Evolutionary conservation across 306 rosid genomes (phyloP), one percentile per base, ranked within the genome.

Genomic region (Gastrolobium villosum): DNA sequence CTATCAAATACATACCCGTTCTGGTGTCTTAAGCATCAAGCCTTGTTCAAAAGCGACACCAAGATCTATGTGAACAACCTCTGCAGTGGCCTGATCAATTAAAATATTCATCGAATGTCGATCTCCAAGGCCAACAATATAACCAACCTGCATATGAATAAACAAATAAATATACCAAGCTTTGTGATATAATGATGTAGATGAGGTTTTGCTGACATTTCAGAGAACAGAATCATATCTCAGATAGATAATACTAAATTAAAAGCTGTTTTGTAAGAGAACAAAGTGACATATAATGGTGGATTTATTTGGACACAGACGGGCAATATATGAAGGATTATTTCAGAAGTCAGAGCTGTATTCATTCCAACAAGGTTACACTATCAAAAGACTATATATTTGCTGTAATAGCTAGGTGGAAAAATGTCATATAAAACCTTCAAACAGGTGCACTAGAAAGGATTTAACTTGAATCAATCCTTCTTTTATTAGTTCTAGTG

Each of bases 21-120:
- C 99, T 49, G 99, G 97, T 36, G 99, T 94, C 90, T 94, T 94
- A 10, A 92, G 97, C 97, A 94, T 94, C 89, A 92, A 89, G 68
- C 99, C 97, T 87, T 94, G 99, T 72, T 94, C 99, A 77, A 94
- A 94, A 79, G 99, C 99, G 86, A 94, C 95, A 10, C 99, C 97
- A 67, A 94, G 99, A 88, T 94, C 99, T 61, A 94, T 94, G 85
- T 92, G 99, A 86, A 94, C 92, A 74, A 94, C 97, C 84, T 92
- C 97, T 31, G 99, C 99, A 45, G 95, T 88, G 69, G 88, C 89
- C 81, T 94, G 95, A 86, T 94, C 99, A 74, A 92, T 89, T 83
- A 94, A 83, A 81, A 94, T 88, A 85, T 94, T 94, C 97, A 90
- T 89, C 20, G 97, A 14, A 79, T 94, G 99, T 50, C 98, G 93